phyloP scores from a whole-genome alignment of 257 asterid genomes.

The Primulina huaijiensis region DNA sequence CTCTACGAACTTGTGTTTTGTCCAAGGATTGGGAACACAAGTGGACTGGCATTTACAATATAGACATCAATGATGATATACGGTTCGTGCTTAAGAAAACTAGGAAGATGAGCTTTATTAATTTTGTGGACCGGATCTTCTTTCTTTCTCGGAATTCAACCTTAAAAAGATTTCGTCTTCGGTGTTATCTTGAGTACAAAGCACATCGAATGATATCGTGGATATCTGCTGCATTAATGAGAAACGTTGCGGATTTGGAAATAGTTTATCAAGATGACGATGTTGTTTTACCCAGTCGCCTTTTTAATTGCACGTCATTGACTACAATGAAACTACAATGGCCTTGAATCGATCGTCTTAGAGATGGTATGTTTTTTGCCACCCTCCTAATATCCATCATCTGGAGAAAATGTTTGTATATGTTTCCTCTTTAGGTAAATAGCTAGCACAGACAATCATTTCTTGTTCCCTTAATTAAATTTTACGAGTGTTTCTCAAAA shows the following conservation, averaged over 20 bases:
- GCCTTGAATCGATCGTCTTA: not conserved
- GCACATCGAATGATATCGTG: not conserved
- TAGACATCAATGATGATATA: not conserved
- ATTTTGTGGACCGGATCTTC: constrained; percentile 8
- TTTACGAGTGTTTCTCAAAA: too few species aligned
- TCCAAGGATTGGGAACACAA: constrained; percentile 9
- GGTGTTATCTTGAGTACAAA: not conserved
- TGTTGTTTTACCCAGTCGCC: not conserved
- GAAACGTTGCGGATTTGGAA: constrained; percentile 10
- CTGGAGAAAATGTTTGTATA: too few species aligned
- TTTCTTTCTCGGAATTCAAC: not conserved
- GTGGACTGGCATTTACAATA: constrained; percentile 13
- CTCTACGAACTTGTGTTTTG: constrained; percentile 9
- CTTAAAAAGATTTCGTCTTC: not conserved
- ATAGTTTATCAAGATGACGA: not conserved
- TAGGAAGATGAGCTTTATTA: not conserved
- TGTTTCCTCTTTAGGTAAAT: too few species aligned
- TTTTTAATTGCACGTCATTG: constrained; percentile 8
- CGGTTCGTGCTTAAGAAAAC: not conserved
- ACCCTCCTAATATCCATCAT: too few species aligned
- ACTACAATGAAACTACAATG: not conserved
- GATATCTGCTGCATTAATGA: not conserved
- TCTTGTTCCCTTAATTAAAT: too few species aligned
- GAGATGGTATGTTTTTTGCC: too few species aligned
- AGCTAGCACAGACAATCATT: too few species aligned